Conservation (phyloP, 495 filamentous ascomycete genomes). For the Xylaria acuta region DNA sequence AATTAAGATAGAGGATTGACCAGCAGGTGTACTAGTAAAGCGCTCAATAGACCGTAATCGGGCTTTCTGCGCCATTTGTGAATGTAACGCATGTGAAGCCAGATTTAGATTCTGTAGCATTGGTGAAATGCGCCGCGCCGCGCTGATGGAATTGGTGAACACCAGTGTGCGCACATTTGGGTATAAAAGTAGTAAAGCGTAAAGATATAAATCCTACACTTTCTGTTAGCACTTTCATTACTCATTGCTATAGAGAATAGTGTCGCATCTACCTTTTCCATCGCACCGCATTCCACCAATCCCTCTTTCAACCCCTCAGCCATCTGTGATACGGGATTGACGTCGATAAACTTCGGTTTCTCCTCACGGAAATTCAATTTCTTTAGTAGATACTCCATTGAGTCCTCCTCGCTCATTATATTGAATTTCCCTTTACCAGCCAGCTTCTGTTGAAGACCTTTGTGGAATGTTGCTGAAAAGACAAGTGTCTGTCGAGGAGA, state of each 20-base stretch:
- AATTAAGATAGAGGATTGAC: conserved; percentile 72
- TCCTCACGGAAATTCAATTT: conserved; percentile 85
- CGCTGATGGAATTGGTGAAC: conserved; percentile 94
- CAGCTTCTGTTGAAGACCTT: conserved; percentile 86
- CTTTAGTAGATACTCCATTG: conserved; percentile 90
- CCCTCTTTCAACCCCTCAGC: conserved; percentile 85
- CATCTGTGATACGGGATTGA: conserved; percentile 87
- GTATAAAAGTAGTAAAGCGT: conserved; percentile 83
- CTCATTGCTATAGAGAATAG: neutral
- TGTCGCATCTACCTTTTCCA: conserved; percentile 74
- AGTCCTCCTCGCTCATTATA: conserved; percentile 73
- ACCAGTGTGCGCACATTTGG: conserved; percentile 79
- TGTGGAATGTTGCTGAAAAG: conserved; percentile 96
- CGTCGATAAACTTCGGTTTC: conserved; percentile 89
- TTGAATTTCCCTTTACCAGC: conserved; percentile 74
- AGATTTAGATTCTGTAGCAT: conserved; percentile 84
- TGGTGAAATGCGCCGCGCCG: conserved; percentile 84
- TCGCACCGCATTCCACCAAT: conserved; percentile 86
- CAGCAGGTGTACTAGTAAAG: conserved; percentile 69
- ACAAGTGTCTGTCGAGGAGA: conserved; percentile 83
- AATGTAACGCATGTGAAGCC: conserved; percentile 80
- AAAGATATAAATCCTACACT: conserved; percentile 84
- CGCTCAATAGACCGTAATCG: conserved; percentile 90
- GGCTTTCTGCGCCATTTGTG: conserved; percentile 96
- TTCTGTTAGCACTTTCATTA: conserved; percentile 8